These are phyloP conservation scores for Malus sylvestris DNA, from an alignment of 306 rosid genomes.

Conservation along the genomic window DNA sequence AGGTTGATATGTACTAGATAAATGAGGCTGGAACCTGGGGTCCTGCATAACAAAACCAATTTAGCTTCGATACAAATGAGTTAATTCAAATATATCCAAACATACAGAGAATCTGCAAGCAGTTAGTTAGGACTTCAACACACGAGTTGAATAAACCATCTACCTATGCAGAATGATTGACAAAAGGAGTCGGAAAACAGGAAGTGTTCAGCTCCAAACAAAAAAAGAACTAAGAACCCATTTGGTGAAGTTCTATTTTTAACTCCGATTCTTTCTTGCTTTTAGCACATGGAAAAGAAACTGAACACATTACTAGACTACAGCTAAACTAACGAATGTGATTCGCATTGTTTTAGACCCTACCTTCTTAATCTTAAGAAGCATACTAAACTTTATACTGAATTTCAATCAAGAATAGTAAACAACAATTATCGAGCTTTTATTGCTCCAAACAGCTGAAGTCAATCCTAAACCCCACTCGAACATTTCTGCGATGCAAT, in stretches of 20 bases:
- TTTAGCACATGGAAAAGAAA: neutral
- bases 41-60: conserved; percentile 18
- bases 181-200: neutral
- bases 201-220: neutral
- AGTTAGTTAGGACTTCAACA: neutral
- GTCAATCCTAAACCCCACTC: neutral
- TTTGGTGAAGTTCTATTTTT: neutral
- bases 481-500: neutral
- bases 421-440: neutral
- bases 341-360: neutral
- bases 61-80: neutral
- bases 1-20: conserved; percentile 38
- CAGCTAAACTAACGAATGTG: neutral
- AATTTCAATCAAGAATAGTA: neutral
- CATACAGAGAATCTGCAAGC: neutral
- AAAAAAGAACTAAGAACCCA: neutral
- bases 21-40: conserved; percentile 38
- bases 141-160: neutral
- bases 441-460: neutral
- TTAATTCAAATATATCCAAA: neutral
- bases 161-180: neutral
- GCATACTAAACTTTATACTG: neutral
- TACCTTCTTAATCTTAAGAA: neutral
- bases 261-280: neutral
- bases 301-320: neutral